Percentiles rank a stretch among this genome's conserved stretches.
Evolutionary conservation across 805 yeast species (phyloP).

Genomic region (Hanseniaspora vineae): DNA sequence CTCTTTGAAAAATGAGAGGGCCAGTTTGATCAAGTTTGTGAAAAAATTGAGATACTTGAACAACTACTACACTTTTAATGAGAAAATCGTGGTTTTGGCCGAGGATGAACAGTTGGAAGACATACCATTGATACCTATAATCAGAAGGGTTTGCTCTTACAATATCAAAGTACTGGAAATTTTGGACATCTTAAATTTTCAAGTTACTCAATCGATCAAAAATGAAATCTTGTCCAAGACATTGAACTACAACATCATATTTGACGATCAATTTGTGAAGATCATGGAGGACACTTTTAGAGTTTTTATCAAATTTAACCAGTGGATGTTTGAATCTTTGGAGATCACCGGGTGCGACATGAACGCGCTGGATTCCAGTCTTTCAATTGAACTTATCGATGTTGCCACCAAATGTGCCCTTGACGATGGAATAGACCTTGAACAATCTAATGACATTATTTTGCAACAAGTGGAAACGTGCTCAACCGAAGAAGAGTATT

Average conservation of each 20-base stretch:
- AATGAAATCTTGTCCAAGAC: constrained; percentile 24
- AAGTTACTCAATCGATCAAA: constrained; percentile 20
- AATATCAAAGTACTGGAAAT: constrained; percentile 18
- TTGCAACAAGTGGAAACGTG: constrained; percentile 21
- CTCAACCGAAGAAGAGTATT: constrained; percentile 4
- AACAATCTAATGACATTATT: constrained; percentile 20
- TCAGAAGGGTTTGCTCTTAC: constrained; percentile 5
- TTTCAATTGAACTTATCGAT: constrained; percentile 19
- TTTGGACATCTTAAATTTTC: constrained; percentile 20
- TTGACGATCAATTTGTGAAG: constrained; percentile 13
- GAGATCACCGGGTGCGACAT: constrained; percentile 5
- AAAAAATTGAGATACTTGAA: constrained; percentile 23
- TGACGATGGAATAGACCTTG: constrained; percentile 18
- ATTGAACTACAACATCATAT: constrained; percentile 15
- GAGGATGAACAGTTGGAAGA: not conserved
- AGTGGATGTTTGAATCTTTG: constrained; percentile 23
- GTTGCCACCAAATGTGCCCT: constrained; percentile 20
- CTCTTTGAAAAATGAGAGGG: constrained; percentile 21
- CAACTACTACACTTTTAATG: constrained; percentile 10
- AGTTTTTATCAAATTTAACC: constrained; percentile 23
- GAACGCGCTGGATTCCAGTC: constrained; percentile 6
- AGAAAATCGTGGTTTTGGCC: constrained; percentile 12
- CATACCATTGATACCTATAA: not conserved
- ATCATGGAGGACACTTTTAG: constrained; percentile 20
- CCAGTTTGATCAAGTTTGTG: constrained; percentile 22